phyloP scores from a whole-genome alignment of 2,329 filamentous ascomycete species.

The Teratosphaeria nubilosa region DNA sequence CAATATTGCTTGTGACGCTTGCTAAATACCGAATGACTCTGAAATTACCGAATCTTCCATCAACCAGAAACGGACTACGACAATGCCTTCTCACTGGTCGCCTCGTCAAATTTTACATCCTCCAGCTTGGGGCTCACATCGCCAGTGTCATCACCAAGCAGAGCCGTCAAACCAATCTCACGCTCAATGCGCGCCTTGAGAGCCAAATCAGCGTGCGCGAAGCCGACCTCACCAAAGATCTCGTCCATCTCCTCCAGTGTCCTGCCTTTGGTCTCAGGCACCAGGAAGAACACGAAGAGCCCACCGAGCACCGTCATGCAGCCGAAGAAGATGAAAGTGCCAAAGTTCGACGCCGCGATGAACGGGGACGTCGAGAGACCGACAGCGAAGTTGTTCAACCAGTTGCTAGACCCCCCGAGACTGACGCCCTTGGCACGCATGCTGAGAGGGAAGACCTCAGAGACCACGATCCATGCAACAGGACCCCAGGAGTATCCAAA shows the following conservation, averaged over 20 bases:
- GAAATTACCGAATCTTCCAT: not conserved
- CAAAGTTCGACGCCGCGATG: conserved; percentile 9
- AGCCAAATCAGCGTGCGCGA: conserved; percentile 9
- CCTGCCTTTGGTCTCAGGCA: conserved; percentile 19
- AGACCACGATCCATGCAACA: conserved; percentile 52
- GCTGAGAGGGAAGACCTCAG: conserved; percentile 19
- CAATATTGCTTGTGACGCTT: not conserved
- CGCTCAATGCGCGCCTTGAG: conserved; percentile 9
- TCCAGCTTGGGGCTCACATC: not conserved
- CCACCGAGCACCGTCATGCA: conserved; percentile 8
- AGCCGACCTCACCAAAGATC: conserved; percentile 27
- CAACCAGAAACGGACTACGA: not conserved
- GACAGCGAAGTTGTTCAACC: conserved; percentile 18
- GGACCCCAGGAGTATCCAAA: conserved; percentile 66
- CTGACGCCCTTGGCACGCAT: conserved; percentile 21
- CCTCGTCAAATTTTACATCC: not conserved
- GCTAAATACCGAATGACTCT: not conserved
- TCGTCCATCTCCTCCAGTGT: conserved; percentile 20
- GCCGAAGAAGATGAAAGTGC: conserved; percentile 18
- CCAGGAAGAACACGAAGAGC: conserved; percentile 14
- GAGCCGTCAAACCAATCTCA: conserved; percentile 10
- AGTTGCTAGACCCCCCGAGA: conserved; percentile 12
- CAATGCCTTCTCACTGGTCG: not conserved
- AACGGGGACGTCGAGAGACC: conserved; percentile 12
- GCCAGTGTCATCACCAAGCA: conserved; percentile 6